Evolutionary conservation across 768 basidiomycete species (phyloP), one percentile per base, ranked within the genome.

Genomic region (Russula olivacea): DNA sequence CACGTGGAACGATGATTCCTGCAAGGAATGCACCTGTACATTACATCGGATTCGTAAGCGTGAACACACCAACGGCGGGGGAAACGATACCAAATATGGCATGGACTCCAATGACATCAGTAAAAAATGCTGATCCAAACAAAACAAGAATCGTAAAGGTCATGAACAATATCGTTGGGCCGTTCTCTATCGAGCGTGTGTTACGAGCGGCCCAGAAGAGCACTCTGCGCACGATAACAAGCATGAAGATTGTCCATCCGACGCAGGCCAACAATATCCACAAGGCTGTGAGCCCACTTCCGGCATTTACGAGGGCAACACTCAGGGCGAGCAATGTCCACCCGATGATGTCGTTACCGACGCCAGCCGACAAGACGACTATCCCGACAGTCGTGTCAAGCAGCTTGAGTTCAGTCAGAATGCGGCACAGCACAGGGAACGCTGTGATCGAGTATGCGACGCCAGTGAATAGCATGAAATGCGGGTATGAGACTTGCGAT

Each of bases 381-480:
- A 97, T 87, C 6, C 95, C 97, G 41, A 99, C 92, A 0, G 85
- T 87, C 0, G 93, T 97, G 63, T 94, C 89, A 64, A 98, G 80
- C 1, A 99, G 78, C 73, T 94, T 93, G 59, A 96, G 83, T 71
- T 97, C 94, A 1, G 89, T 89, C 50, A 98, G 78, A 74, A 97
- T 89, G 65, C 94, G 81, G 73, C 89, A 92, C 8, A 93, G 78
- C 2, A 93, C 88, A 0, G 92, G 91, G 66, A 93, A 91, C 0
- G 90, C 91, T 0, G 90, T 92, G 69, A 93, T 93, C 3, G 88
- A 87, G 76, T 87, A 93, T 0, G 93, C 93, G 23, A 95, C 92
- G 15, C 92, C 93, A 11, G 90, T 86, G 74, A 98, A 98, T 41
- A 99, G 84, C 83, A 97, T 86, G 74, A 98, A 98, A 72, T 96